Conservation (phyloP, 257 asterid genomes). For the Verbena officinalis region DNA sequence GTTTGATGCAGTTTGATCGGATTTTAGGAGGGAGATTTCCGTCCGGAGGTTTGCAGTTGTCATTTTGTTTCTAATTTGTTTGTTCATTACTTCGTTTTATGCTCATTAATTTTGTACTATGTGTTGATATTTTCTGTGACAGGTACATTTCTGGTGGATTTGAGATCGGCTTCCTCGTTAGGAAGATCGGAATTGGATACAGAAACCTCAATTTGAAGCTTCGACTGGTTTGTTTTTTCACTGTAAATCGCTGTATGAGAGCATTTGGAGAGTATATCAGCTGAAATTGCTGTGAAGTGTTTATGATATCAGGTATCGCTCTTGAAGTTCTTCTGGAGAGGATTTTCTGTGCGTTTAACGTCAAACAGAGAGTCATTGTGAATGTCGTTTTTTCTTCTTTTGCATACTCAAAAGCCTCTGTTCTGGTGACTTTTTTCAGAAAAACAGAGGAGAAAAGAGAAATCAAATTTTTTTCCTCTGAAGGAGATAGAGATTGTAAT, state of each 20-base stretch:
- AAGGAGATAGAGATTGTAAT: not conserved
- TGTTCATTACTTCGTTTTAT: not conserved
- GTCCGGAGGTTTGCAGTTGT: slow-evolving; percentile 32
- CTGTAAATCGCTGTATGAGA: not conserved
- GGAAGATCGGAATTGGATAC: slow-evolving; percentile 28
- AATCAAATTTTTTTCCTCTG: slow-evolving; percentile 9
- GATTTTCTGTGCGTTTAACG: not conserved
- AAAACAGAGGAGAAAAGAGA: slow-evolving; percentile 1
- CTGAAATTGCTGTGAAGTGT: slow-evolving; percentile 28
- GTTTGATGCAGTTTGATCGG: slow-evolving; percentile 28
- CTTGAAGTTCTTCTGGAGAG: slow-evolving; percentile 8
- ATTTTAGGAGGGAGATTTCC: slow-evolving; percentile 21
- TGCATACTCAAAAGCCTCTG: slow-evolving; percentile 39
- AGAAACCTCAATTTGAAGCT: slow-evolving; percentile 13
- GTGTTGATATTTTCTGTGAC: slow-evolving; percentile 24
- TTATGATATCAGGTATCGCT: slow-evolving; percentile 10
- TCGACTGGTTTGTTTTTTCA: slow-evolving; percentile 17
- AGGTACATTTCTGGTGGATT: slow-evolving; percentile 40
- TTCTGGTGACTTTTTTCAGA: slow-evolving; percentile 22
- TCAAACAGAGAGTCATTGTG: slow-evolving; percentile 9
- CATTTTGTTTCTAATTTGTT: slow-evolving; percentile 5
- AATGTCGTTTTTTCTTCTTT: too few relatives aligned
- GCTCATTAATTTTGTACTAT: not conserved
- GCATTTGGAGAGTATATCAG: slow-evolving; percentile 30
- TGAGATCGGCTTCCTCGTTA: slow-evolving; percentile 34